A percentile compares a stretch with the other conserved stretches of the same genome.
These are phyloP conservation scores for Neofusicoccum cordaticola DNA, from an alignment of 2,329 filamentous ascomycete species.

Conservation along the genomic window DNA sequence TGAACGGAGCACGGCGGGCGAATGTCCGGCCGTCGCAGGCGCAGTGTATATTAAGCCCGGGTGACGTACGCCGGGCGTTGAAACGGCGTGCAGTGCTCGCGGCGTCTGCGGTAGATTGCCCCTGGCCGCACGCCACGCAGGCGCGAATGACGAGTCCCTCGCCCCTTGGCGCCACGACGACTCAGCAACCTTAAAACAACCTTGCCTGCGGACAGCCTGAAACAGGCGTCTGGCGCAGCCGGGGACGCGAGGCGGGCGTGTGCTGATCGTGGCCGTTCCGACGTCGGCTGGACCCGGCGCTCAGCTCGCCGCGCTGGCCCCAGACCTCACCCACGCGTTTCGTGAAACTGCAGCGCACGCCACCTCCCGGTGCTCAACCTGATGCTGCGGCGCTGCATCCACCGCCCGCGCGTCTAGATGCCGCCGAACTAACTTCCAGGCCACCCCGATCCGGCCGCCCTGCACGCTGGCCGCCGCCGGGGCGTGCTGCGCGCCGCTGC, in stretches of 20 bases:
- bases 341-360: background rate
- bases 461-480: background rate
- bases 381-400: background rate
- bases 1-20: background rate
- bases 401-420: background rate
- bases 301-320: background rate
- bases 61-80: conserved; percentile 8
- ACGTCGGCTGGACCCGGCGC: background rate
- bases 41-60: background rate
- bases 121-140: background rate
- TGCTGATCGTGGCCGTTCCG: background rate
- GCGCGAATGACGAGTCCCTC: background rate
- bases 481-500: background rate
- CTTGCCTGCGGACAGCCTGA: conserved; percentile 1
- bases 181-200: conserved; percentile 14
- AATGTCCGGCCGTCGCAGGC: background rate
- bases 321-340: background rate
- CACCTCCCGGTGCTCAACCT: background rate
- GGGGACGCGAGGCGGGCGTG: background rate
- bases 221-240: background rate
- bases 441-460: background rate
- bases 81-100: background rate
- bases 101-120: background rate
- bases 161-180: conserved; percentile 10
- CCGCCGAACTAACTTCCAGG: background rate